phyloP scores from a whole-genome alignment of 306 rosid genomes.

The Lathyrus oleraceus region DNA sequence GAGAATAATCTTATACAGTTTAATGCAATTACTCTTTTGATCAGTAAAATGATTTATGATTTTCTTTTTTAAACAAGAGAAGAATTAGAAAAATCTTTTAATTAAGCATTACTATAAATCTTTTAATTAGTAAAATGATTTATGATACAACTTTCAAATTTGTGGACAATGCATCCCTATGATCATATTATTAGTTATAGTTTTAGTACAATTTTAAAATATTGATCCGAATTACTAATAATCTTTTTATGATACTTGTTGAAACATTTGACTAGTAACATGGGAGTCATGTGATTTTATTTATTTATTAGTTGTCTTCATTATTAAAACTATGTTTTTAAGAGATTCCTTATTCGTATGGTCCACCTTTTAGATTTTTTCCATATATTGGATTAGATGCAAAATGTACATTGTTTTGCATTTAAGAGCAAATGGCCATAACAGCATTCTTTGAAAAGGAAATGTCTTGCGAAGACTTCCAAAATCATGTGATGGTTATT shows the following conservation, averaged over 20 bases:
- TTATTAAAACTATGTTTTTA: not conserved
- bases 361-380: constrained; percentile 5
- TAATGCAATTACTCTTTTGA: too few species aligned
- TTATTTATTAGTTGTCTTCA: not conserved
- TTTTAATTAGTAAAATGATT: too few species aligned
- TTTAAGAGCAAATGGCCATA: not conserved
- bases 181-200: too few species aligned
- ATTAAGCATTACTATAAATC: too few species aligned
- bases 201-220: too few species aligned
- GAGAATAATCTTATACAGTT: too few species aligned
- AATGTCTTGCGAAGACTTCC: not conserved
- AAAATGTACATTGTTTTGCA: not conserved
- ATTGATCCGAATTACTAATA: not conserved
- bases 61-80: too few species aligned
- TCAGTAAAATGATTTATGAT: too few species aligned
- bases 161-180: too few species aligned
- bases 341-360: not conserved
- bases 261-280: not conserved
- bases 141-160: too few species aligned
- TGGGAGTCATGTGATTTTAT: constrained; percentile 24
- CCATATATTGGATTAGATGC: not conserved
- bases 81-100: too few species aligned
- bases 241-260: not conserved
- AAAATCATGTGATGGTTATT: too few species aligned
- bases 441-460: not conserved